These are phyloP conservation scores for Gracilaria domingensis DNA, from an alignment of 23 red algal genomes.

Conservation along the genomic window DNA sequence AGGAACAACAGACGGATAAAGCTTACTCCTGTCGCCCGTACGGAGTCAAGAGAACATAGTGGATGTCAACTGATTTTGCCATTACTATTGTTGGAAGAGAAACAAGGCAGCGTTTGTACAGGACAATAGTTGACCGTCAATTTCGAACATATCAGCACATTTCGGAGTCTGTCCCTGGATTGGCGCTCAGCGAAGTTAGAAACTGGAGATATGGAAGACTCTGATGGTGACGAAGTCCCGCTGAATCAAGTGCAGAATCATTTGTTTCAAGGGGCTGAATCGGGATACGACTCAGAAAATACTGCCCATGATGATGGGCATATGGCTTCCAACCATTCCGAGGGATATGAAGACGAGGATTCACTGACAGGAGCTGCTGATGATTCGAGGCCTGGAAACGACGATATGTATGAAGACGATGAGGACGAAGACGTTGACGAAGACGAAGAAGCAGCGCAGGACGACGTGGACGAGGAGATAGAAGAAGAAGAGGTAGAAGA, in stretches of 20 bases:
- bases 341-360: constrained; percentile 54
- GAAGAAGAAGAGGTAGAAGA: constrained; percentile 20
- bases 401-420: constrained; percentile 28
- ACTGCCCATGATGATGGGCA: constrained; percentile 9
- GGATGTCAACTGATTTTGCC: too few relatives aligned
- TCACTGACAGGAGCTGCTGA: background rate
- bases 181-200: too few relatives aligned
- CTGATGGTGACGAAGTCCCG: constrained; percentile 15
- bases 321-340: constrained; percentile 1
- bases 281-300: constrained; percentile 15
- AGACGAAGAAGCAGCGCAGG: background rate
- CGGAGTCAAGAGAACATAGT: too few relatives aligned
- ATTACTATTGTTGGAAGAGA: too few relatives aligned
- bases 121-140: too few relatives aligned
- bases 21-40: too few relatives aligned
- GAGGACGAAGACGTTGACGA: constrained; percentile 56
- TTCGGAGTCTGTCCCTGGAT: too few relatives aligned
- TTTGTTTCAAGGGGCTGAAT: constrained; percentile 1
- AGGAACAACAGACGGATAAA: too few relatives aligned
- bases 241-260: constrained; percentile 28
- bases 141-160: too few relatives aligned
- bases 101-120: too few relatives aligned
- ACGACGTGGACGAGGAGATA: background rate
- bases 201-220: background rate
- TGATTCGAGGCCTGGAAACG: background rate